These are phyloP conservation scores for Chenopodium berlandieri DNA, from an alignment of 148 eudicot genomes.

Conservation along the genomic window DNA sequence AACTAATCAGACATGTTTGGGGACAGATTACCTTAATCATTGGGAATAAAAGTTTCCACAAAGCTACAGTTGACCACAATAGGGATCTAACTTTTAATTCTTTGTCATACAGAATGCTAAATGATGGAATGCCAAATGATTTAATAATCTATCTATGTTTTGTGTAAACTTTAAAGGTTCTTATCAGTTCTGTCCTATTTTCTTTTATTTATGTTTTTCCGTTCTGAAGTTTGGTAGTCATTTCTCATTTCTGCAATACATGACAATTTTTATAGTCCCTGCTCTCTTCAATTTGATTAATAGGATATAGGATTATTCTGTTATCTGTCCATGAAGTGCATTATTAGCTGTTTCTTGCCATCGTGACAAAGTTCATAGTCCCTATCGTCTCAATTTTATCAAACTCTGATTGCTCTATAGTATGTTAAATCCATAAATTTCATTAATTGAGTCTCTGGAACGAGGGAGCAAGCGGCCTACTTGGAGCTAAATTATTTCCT, in stretches of 20 bases:
- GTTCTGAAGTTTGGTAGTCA: neutral
- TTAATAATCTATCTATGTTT: neutral
- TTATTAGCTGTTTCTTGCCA: too few species aligned
- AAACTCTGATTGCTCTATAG: neutral
- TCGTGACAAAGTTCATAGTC: neutral
- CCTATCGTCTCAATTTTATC: neutral
- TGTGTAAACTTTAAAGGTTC: neutral
- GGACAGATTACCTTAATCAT: neutral
- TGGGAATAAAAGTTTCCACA: neutral
- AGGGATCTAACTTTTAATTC: neutral
- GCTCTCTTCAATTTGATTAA: too few species aligned
- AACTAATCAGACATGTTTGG: neutral
- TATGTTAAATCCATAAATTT: neutral
- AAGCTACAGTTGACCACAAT: neutral
- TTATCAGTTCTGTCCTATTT: conserved; percentile 5
- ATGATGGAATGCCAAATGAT: neutral
- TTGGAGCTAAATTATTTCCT: neutral
- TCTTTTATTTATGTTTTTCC: neutral
- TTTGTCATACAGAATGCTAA: neutral
- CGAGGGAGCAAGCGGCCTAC: neutral
- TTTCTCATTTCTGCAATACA: conserved; percentile 9
- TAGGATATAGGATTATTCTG: too few species aligned
- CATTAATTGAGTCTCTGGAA: neutral
- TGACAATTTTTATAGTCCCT: neutral
- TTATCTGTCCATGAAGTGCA: too few species aligned